These are phyloP conservation scores for Xylaria hypoxylon DNA, from an alignment of 2,329 filamentous ascomycete species.

Conservation along the genomic window DNA sequence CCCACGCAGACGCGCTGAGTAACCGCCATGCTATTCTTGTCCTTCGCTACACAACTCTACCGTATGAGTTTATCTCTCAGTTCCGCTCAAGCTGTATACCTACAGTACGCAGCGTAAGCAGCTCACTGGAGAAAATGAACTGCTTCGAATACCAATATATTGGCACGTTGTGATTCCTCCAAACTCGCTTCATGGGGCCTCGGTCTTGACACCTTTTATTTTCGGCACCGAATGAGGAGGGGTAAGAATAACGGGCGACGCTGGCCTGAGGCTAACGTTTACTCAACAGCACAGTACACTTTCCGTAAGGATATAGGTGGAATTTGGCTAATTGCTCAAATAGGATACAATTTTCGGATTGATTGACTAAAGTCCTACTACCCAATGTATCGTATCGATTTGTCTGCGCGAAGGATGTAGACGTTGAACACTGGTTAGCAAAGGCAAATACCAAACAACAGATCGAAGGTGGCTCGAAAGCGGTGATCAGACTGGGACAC, in stretches of 20 bases:
- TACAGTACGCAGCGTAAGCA: background rate
- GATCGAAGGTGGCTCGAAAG: background rate
- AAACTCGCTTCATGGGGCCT: background rate
- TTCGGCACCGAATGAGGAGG: background rate
- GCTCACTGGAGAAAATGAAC: background rate
- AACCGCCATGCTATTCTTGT: conserved; percentile 13
- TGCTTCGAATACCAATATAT: background rate
- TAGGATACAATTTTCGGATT: background rate
- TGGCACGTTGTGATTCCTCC: conserved; percentile 8
- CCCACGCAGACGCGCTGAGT: background rate
- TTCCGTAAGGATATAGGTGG: background rate
- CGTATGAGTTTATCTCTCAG: background rate
- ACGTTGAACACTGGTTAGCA: background rate
- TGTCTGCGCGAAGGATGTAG: conserved; percentile 1
- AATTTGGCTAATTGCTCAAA: background rate
- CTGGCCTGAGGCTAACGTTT: background rate
- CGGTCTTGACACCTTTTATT: conserved; percentile 2
- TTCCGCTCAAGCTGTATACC: background rate
- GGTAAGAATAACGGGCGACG: conserved; percentile 13
- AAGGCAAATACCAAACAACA: background rate
- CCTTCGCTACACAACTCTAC: background rate
- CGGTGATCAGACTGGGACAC: background rate
- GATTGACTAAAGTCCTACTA: conserved; percentile 3
- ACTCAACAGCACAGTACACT: background rate
- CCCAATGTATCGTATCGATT: background rate